These are phyloP conservation scores for Fusarium nygamai DNA, from an alignment of 2,329 filamentous ascomycete genomes.

Conservation along the genomic window DNA sequence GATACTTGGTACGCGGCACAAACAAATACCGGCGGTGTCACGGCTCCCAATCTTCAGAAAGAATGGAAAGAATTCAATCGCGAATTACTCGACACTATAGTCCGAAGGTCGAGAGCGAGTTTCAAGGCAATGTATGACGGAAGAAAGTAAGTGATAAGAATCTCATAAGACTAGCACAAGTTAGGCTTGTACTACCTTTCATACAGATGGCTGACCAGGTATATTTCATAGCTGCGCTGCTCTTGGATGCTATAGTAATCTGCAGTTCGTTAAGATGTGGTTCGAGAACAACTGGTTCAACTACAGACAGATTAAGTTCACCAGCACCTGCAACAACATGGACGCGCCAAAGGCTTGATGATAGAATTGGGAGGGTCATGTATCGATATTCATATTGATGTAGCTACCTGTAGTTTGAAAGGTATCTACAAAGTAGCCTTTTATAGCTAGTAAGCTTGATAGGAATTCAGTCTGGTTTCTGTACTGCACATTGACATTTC, in stretches of 20 bases:
- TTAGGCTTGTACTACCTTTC: not conserved
- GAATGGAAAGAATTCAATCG: not conserved
- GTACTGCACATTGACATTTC: too few species aligned
- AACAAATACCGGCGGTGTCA: not conserved
- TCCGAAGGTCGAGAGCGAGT: not conserved
- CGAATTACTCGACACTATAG: not conserved
- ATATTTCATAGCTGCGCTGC: not conserved
- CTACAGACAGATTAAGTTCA: not conserved
- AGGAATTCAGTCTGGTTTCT: too few species aligned
- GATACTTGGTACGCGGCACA: not conserved
- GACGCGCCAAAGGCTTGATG: not conserved
- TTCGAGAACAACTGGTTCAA: not conserved
- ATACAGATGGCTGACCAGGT: not conserved
- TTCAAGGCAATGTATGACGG: not conserved
- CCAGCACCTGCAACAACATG: not conserved
- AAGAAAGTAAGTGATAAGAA: not conserved
- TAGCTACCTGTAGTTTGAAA: too few species aligned
- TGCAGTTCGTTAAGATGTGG: not conserved
- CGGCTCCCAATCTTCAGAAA: not conserved
- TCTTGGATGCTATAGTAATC: not conserved
- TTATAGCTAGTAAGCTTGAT: too few species aligned
- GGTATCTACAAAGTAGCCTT: too few species aligned
- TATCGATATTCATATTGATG: too few species aligned
- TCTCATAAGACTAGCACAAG: not conserved
- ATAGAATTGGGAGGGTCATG: too few species aligned